These are phyloP conservation scores for Thermomucor indicae-seudaticae DNA, from an alignment of 371 early-diverging fungal species.

Conservation along the genomic window DNA sequence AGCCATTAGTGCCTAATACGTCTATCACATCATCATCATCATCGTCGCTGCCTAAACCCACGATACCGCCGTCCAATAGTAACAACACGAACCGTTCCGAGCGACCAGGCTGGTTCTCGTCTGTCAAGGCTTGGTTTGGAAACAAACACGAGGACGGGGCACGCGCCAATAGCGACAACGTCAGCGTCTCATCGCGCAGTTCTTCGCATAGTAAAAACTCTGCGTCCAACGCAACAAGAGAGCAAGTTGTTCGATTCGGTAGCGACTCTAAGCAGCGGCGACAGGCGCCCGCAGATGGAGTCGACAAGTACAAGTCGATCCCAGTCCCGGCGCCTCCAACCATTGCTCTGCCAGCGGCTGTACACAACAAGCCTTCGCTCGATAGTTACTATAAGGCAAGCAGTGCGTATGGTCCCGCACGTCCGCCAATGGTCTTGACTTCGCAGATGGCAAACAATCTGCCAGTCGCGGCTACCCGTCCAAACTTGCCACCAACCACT, in stretches of 20 bases:
- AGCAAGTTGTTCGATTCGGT: no score
- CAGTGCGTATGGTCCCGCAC: slow-evolving; percentile 9
- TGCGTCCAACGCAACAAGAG: no score
- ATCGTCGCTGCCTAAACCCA: no score
- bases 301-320: no score
- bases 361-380: slow-evolving; percentile 11
- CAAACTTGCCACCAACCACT: not conserved
- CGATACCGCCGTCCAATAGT: not conserved
- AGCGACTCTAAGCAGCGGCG: no score
- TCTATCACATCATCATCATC: not conserved
- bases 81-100: not conserved
- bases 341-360: slow-evolving; percentile 5
- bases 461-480: not conserved
- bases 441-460: slow-evolving; percentile 7
- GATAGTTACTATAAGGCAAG: slow-evolving; percentile 13
- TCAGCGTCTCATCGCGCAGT: slow-evolving; percentile 2
- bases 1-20: not conserved
- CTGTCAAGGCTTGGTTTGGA: slow-evolving; percentile 49
- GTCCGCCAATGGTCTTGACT: slow-evolving; percentile 7
- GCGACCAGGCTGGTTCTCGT: slow-evolving; percentile 34
- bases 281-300: no score
- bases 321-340: slow-evolving; percentile 1
- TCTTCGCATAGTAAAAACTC: not conserved
- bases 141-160: slow-evolving; percentile 1
- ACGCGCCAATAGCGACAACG: slow-evolving; percentile 7